Base-by-base conservation (phyloP, 768 basidiomycete species). In the Hebeloma cylindrosporum region DNA sequence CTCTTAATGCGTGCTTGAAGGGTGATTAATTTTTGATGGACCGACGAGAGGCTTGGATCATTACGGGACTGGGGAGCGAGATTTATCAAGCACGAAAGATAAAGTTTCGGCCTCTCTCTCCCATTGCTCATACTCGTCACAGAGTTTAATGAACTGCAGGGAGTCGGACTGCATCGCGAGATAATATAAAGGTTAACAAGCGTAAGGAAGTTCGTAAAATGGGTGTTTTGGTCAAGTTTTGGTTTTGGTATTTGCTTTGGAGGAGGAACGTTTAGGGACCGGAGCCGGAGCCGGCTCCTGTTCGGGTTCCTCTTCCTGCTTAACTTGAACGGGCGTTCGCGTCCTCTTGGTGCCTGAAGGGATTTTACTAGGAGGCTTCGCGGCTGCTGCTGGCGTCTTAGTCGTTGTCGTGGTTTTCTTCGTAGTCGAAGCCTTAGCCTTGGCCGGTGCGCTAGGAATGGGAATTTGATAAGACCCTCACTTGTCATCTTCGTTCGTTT, bases 161-260 rank as follows among this genome's bases (percentile, higher is more conserved):
- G n/a, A n/a, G n/a, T n/a, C n/a, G n/a, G n/a, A n/a, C n/a, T n/a
- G n/a, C n/a, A n/a, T n/a, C n/a, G n/a, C n/a, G n/a, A n/a, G n/a
- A n/a, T n/a, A n/a, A n/a, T n/a, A n/a, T n/a, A n/a, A n/a, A n/a
- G n/a, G n/a, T n/a, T n/a, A n/a, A n/a, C n/a, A n/a, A n/a, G n/a
- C n/a, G n/a, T n/a, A n/a, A n/a, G n/a, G n/a, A n/a, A n/a, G n/a
- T n/a, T n/a, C n/a, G n/a, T n/a, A n/a, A n/a, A n/a, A n/a, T n/a
- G n/a, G n/a, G n/a, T n/a, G n/a, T n/a, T n/a, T n/a, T n/a, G 46
- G 49, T 13, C 52, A 45, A 2, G 55, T 46, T 43, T 50, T 58
- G n/a, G 46, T 17, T 8, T 49, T 38, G 2, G 53, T 20, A 21
- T 32, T 32, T 7, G 40, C 37, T 44, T 47, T 4, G 40, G 26